These are phyloP conservation scores for Podospora pseudoanserina DNA, from an alignment of 495 filamentous ascomycete species.

Conservation along the genomic window DNA sequence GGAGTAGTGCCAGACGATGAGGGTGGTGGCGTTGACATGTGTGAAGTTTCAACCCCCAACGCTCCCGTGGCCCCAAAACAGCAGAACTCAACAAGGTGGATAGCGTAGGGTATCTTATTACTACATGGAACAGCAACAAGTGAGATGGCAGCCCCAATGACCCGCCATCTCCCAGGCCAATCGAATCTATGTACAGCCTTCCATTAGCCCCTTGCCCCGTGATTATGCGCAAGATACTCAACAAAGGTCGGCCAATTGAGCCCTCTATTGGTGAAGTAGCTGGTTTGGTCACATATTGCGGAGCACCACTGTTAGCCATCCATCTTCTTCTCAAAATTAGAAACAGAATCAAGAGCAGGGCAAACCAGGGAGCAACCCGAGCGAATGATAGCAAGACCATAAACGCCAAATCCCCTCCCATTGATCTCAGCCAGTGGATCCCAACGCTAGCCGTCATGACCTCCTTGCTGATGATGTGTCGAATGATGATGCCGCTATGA, in stretches of 20 bases:
- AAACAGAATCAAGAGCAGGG: not conserved
- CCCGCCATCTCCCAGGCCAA: not conserved
- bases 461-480: not conserved
- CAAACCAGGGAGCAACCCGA: not conserved
- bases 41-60: too few relatives aligned
- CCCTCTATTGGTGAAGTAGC: not conserved
- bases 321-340: not conserved
- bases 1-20: too few relatives aligned
- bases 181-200: not conserved
- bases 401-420: not conserved
- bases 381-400: not conserved
- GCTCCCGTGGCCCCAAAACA: too few relatives aligned
- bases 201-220: not conserved
- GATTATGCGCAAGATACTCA: not conserved
- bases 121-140: not conserved
- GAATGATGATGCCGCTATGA: not conserved
- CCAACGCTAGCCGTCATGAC: not conserved
- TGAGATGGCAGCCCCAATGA: not conserved
- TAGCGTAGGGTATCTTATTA: not conserved
- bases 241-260: not conserved
- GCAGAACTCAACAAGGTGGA: not conserved
- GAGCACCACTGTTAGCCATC: not conserved
- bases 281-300: not conserved
- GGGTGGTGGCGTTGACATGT: too few relatives aligned
- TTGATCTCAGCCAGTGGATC: not conserved